Evolutionary conservation across 148 eudicot genomes (phyloP).

Genomic region (Selenicereus undatus): DNA sequence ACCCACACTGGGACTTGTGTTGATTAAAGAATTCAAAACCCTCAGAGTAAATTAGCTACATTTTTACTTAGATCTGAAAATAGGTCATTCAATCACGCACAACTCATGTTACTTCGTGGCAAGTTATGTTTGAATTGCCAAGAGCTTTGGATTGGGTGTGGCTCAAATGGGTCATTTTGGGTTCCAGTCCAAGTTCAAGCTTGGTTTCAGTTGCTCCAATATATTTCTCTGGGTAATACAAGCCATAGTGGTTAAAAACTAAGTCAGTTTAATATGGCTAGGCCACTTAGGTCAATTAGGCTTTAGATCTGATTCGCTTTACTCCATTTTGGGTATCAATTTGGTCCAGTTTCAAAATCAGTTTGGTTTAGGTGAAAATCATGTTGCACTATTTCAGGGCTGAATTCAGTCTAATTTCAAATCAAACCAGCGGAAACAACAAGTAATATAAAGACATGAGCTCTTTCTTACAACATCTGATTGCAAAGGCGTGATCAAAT

Average conservation of each 20-base stretch:
- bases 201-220: not conserved
- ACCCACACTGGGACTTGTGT: not conserved
- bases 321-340: not conserved
- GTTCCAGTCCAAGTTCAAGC: not conserved
- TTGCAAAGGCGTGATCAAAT: not conserved
- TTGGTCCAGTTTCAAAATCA: not conserved
- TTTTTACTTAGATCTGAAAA: not conserved
- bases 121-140: not conserved
- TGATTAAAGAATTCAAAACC: not conserved
- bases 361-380: not conserved
- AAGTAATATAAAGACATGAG: not conserved
- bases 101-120: not conserved
- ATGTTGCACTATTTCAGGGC: not conserved
- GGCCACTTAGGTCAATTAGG: not conserved
- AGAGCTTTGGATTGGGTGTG: not conserved
- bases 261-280: not conserved
- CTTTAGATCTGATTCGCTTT: not conserved
- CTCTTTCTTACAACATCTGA: not conserved
- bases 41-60: not conserved
- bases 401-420: not conserved
- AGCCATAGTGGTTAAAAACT: not conserved
- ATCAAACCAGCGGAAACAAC: not conserved
- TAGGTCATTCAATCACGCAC: not conserved
- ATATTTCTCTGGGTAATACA: not conserved
- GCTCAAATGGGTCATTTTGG: not conserved